Percentiles rank a stretch among this genome's conserved stretches.
These are phyloP conservation scores for Circinella minor DNA, from an alignment of 371 early-diverging fungal genomes.

Conservation along the genomic window DNA sequence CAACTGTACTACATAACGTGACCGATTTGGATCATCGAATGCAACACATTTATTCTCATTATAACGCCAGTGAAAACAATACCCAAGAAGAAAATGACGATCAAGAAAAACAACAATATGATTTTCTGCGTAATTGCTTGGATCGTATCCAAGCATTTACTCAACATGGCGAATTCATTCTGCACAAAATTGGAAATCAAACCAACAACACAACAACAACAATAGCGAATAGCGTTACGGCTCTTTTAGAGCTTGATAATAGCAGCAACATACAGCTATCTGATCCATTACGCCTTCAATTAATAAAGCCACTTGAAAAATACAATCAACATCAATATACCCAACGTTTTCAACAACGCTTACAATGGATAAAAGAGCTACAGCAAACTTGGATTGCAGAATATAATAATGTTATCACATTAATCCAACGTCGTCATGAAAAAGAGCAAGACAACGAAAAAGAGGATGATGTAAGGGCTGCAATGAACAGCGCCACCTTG, in stretches of 20 bases:
- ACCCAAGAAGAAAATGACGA: background rate
- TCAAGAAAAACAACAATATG: background rate
- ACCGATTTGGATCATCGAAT: slow-evolving; percentile 2
- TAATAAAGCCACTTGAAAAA: background rate
- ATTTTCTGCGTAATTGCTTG: background rate
- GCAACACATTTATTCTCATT: background rate
- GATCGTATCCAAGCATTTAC: background rate
- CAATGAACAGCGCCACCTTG: background rate
- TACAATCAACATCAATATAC: background rate
- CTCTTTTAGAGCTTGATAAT: background rate
- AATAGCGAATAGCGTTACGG: background rate
- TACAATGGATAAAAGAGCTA: background rate
- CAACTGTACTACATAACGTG: slow-evolving; percentile 10
- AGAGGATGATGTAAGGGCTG: background rate
- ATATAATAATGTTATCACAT: background rate
- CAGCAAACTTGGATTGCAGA: background rate
- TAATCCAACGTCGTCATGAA: background rate
- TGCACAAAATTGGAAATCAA: slow-evolving; percentile 2
- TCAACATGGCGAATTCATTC: background rate
- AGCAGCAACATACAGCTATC: background rate
- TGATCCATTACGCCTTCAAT: background rate
- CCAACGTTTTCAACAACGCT: background rate
- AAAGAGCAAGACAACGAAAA: background rate
- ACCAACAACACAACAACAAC: background rate
- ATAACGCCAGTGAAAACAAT: background rate